Conservation (phyloP, 768 basidiomycete genomes). For the Xerocomus potaroensis region DNA sequence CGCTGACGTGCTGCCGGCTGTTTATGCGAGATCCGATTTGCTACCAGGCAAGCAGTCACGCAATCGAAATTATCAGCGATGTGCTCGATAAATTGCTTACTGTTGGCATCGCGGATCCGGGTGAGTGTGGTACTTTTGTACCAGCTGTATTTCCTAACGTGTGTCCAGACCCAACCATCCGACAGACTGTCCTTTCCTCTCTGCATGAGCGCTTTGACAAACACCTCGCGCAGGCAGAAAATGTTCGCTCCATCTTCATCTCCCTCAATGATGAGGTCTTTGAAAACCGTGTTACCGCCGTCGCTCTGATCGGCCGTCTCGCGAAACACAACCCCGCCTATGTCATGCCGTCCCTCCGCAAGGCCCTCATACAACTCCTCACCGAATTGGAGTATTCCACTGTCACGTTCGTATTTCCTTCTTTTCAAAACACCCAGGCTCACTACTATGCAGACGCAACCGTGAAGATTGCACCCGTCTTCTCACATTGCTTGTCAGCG, state of each 20-base stretch:
- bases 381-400: slow-evolving; percentile 97
- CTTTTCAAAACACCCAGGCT: background rate
- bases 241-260: slow-evolving; percentile 95
- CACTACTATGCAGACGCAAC: slow-evolving; percentile 51
- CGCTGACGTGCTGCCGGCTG: slow-evolving; percentile 84
- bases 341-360: slow-evolving; percentile 95
- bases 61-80: slow-evolving; percentile 95
- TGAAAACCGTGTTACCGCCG: slow-evolving; percentile 88
- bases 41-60: slow-evolving; percentile 92
- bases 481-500: slow-evolving; percentile 83
- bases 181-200: slow-evolving; percentile 79
- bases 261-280: slow-evolving; percentile 97
- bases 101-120: slow-evolving; percentile 94
- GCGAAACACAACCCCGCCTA: slow-evolving; percentile 96
- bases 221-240: slow-evolving; percentile 95
- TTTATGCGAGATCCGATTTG: slow-evolving; percentile 95
- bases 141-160: slow-evolving; percentile 4
- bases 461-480: slow-evolving; percentile 92
- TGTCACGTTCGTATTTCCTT: slow-evolving; percentile 55
- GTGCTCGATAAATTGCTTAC: slow-evolving; percentile 96
- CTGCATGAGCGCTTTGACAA: slow-evolving; percentile 94
- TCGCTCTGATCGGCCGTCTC: slow-evolving; percentile 86
- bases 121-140: slow-evolving; percentile 37
- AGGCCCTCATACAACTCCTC: slow-evolving; percentile 91
- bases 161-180: slow-evolving; percentile 61